phyloP scores from a whole-genome alignment of 2,329 filamentous ascomycete species.

The Verruconis gallopava region DNA sequence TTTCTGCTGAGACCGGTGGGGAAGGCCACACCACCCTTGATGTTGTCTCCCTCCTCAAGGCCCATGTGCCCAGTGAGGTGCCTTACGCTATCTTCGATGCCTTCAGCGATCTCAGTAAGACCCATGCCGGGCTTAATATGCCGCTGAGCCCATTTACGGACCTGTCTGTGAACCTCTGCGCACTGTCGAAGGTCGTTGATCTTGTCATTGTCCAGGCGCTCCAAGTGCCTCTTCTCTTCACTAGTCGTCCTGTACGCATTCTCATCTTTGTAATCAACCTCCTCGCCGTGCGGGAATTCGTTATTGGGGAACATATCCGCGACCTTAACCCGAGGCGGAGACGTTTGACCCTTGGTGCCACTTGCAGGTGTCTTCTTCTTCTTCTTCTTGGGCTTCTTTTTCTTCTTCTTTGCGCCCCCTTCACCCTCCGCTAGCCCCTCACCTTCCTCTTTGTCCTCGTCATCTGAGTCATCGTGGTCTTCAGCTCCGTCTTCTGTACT shows the following conservation, averaged over 20 bases:
- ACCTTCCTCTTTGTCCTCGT: conserved; percentile 40
- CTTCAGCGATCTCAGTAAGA: conserved; percentile 70
- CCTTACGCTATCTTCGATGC: conserved; percentile 74
- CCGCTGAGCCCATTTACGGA: conserved; percentile 70
- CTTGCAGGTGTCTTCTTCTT: conserved; percentile 39
- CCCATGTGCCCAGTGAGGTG: conserved; percentile 65
- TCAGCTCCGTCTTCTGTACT: conserved; percentile 30
- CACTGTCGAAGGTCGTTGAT: conserved; percentile 69
- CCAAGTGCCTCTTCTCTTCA: conserved; percentile 73
- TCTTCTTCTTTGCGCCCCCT: conserved; percentile 57
- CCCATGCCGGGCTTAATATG: conserved; percentile 70
- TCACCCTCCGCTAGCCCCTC: conserved; percentile 26
- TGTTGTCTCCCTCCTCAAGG: conserved; percentile 62
- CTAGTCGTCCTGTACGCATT: conserved; percentile 67
- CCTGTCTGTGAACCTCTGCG: conserved; percentile 81
- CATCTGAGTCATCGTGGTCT: conserved; percentile 42
- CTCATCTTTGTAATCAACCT: conserved; percentile 64
- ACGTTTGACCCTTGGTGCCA: conserved; percentile 55
- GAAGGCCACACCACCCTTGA: conserved; percentile 75
- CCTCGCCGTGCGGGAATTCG: conserved; percentile 64
- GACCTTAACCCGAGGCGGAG: conserved; percentile 61
- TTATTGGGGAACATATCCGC: conserved; percentile 61
- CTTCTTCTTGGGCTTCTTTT: conserved; percentile 65
- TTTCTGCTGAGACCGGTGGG: conserved; percentile 75
- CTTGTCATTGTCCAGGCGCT: conserved; percentile 69